Conservation (phyloP, 2,329 filamentous ascomycete species). For the Trichoderma asperellum region DNA sequence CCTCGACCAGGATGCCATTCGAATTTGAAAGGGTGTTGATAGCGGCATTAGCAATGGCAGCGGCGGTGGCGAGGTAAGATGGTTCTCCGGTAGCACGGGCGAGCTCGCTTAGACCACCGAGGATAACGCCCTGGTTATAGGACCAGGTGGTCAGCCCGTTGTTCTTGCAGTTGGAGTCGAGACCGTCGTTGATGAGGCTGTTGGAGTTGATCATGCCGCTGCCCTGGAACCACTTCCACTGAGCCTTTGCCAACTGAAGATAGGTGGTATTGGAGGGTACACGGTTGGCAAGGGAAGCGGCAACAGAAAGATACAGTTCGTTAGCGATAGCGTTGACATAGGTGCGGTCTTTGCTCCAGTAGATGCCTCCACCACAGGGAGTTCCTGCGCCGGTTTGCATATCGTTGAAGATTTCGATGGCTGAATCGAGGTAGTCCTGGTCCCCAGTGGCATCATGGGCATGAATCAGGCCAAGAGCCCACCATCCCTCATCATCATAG, state of each 20-base stretch:
- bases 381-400: slow-evolving; percentile 54
- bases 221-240: slow-evolving; percentile 58
- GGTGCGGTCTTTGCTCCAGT: slow-evolving; percentile 57
- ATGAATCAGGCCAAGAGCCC: slow-evolving; percentile 62
- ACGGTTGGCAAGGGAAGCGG: slow-evolving; percentile 57
- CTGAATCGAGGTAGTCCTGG: slow-evolving; percentile 56
- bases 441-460: slow-evolving; percentile 59
- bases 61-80: slow-evolving; percentile 48
- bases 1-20: slow-evolving; percentile 51
- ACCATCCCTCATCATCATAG: slow-evolving; percentile 68
- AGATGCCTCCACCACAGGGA: slow-evolving; percentile 58
- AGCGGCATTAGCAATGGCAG: slow-evolving; percentile 56
- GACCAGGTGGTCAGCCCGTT: slow-evolving; percentile 55
- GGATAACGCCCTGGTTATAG: slow-evolving; percentile 63
- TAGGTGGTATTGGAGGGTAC: slow-evolving; percentile 48
- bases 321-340: slow-evolving; percentile 62
- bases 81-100: slow-evolving; percentile 49
- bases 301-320: slow-evolving; percentile 59
- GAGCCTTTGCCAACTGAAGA: slow-evolving; percentile 52
- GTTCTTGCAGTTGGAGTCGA: slow-evolving; percentile 54
- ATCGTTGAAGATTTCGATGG: slow-evolving; percentile 59
- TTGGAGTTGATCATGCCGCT: slow-evolving; percentile 57
- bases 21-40: slow-evolving; percentile 50
- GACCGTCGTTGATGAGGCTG: slow-evolving; percentile 58
- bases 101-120: slow-evolving; percentile 59